Evolutionary conservation across 768 basidiomycete species (phyloP), one percentile per base, ranked within the genome.

Genomic region (Lanmaoa rubissima): DNA sequence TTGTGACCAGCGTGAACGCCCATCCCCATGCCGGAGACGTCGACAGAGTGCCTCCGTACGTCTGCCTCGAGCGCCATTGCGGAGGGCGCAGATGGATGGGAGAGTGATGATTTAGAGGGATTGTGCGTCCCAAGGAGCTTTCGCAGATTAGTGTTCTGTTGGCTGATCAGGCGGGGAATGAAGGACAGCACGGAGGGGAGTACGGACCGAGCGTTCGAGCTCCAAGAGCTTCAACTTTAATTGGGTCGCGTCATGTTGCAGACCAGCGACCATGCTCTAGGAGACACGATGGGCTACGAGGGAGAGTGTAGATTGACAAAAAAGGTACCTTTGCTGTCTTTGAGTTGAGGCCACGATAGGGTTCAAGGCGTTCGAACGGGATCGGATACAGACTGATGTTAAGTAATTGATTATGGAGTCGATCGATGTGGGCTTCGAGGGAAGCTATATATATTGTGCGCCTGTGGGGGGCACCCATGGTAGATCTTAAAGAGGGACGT

Each of bases 191-290:
- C 43, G 36, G 45, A 35, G n/a, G 21, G 36, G 17, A 40, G 24
- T 35, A 45, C 54, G 16, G 61, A 89, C 88, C 19, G 85, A 81
- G 59, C 87, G 80, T 64, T 89, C 80, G 26, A 90, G 74, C 63
- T 90, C 87, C 43, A 88, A 76, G 32, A 89, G 74, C 59, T 85
- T 86, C 47, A 88, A 69, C 53, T 82, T 83, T 17, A 80, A 70
- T 4, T 83, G 73, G 1, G 82, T 79, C 4, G 80, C 77, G 58
- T 90, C 88, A 64, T 86, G 79, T 48, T 88, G 85, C 6, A 90
- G 77, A 26, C 84, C 84, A 0, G 87, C 78, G 4, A 90, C 84
- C 83, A 88, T 88, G 60, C 86, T 87, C 88, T 90, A 53, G 3
- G 6, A 24, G 31, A 32, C 28, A 34, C 1, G 52, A 16, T 38